Conservation (phyloP, 2,329 filamentous ascomycete genomes). For the Fusarium luffae region DNA sequence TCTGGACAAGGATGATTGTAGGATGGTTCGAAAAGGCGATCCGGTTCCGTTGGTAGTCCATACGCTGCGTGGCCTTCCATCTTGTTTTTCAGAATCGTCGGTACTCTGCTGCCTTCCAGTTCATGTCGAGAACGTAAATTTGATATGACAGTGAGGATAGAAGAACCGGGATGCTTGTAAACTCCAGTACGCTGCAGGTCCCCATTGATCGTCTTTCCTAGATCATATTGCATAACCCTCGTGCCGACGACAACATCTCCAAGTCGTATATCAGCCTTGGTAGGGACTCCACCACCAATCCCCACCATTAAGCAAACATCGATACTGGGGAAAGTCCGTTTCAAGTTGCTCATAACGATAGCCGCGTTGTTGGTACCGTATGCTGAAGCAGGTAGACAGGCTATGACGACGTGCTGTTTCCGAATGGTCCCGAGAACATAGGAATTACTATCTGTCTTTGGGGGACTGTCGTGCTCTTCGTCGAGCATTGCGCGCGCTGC, state of each 20-base stretch:
- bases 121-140: background rate
- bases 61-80: fast-evolving
- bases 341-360: slow-evolving; percentile 36
- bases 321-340: slow-evolving; percentile 56
- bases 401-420: slow-evolving; percentile 43
- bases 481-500: slow-evolving; percentile 47
- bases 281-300: slow-evolving; percentile 39
- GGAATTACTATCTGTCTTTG: slow-evolving; percentile 38
- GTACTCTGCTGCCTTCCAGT: fast-evolving
- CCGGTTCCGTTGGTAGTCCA: fast-evolving
- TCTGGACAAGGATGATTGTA: background rate
- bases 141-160: background rate
- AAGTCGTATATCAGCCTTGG: slow-evolving; percentile 38
- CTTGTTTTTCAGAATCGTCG: background rate
- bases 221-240: slow-evolving; percentile 44
- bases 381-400: slow-evolving; percentile 29
- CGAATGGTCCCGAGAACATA: slow-evolving; percentile 41
- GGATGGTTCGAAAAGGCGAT: background rate
- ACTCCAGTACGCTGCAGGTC: fast-evolving
- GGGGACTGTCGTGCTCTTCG: slow-evolving; percentile 20
- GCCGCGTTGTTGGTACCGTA: slow-evolving; percentile 44
- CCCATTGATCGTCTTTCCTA: background rate
- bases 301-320: slow-evolving; percentile 39
- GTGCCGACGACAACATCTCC: slow-evolving; percentile 46
- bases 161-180: background rate